Percentiles rank a stretch among this genome's conserved stretches.
Evolutionary conservation across 306 rosid species (phyloP).

Genomic region (Castanea mollissima): DNA sequence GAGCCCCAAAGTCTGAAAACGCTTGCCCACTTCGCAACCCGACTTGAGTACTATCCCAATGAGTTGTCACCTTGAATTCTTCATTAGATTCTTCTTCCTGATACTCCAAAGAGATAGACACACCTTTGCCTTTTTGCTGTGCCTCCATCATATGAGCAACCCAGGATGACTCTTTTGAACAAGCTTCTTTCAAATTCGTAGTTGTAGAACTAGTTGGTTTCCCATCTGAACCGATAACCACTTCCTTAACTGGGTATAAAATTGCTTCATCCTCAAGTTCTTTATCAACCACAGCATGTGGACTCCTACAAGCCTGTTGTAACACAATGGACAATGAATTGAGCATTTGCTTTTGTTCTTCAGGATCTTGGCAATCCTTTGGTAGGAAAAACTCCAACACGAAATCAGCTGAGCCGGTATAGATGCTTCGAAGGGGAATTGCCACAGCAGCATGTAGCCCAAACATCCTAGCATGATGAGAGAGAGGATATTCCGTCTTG

Average conservation of each 20-base stretch:
- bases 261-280: conserved; percentile 34
- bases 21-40: conserved; percentile 16
- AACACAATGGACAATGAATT: conserved; percentile 43
- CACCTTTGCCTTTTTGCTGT: conserved; percentile 46
- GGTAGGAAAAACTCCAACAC: conserved; percentile 65
- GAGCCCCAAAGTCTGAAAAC: conserved; percentile 35
- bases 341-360: conserved; percentile 48
- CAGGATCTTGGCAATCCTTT: conserved; percentile 38
- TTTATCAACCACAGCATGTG: conserved; percentile 37
- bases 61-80: conserved; percentile 51
- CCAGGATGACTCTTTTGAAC: conserved; percentile 38
- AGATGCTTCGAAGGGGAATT: conserved; percentile 46
- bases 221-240: background rate
- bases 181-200: conserved; percentile 13
- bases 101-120: conserved; percentile 45
- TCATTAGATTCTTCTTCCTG: conserved; percentile 38
- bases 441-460: conserved; percentile 63
- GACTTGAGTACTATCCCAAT: conserved; percentile 27
- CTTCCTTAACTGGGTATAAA: conserved; percentile 12
- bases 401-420: conserved; percentile 43
- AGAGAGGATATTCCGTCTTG: conserved; percentile 56
- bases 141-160: conserved; percentile 63
- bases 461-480: conserved; percentile 50
- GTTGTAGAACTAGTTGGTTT: background rate
- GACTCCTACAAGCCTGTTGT: conserved; percentile 48